phyloP scores from a whole-genome alignment of 306 rosid species.

The Prosopis cineraria region DNA sequence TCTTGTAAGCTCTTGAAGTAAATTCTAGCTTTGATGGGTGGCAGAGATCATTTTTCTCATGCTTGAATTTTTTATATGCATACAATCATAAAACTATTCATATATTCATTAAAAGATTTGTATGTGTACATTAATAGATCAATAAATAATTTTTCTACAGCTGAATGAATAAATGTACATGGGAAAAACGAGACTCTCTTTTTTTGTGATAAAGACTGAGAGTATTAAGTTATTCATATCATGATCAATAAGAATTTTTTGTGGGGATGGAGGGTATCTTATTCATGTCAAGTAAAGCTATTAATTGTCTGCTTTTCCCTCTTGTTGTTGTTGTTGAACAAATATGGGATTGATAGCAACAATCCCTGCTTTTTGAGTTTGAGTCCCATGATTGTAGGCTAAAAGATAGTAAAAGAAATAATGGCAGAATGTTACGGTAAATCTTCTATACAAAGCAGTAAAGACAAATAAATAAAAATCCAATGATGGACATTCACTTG shows the following conservation, averaged over 20 bases:
- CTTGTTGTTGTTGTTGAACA: neutral
- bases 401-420: too few species aligned
- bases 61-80: neutral
- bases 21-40: slow-evolving; percentile 24
- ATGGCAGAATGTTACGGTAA: too few species aligned
- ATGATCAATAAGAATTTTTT: neutral
- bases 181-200: neutral
- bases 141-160: neutral
- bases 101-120: neutral
- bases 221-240: neutral
- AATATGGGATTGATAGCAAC: too few species aligned
- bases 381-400: too few species aligned
- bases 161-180: neutral
- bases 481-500: neutral
- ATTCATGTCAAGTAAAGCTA: slow-evolving; percentile 3
- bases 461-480: neutral
- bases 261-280: neutral
- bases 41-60: neutral
- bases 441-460: too few species aligned
- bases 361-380: too few species aligned
- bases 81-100: neutral
- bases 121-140: neutral
- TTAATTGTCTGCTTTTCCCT: slow-evolving; percentile 6
- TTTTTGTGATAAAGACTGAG: neutral
- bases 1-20: slow-evolving; percentile 18